These are phyloP conservation scores for Tolypocladium ovalisporum DNA, from an alignment of 2,329 filamentous ascomycete genomes.

Conservation along the genomic window DNA sequence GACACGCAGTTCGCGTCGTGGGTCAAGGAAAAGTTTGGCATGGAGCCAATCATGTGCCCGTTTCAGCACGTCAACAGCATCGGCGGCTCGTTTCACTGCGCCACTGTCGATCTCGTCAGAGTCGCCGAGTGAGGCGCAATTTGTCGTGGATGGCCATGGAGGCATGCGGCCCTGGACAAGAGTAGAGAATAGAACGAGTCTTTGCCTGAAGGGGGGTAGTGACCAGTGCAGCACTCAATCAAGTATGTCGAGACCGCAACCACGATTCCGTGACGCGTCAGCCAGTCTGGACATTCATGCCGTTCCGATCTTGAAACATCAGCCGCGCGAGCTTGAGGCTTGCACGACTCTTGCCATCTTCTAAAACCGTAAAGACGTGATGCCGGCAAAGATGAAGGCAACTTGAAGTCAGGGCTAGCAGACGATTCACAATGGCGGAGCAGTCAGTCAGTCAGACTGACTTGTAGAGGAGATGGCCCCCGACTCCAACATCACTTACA, in stretches of 20 bases:
- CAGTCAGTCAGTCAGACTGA: too few species aligned
- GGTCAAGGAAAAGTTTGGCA: background rate
- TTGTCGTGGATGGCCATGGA: background rate
- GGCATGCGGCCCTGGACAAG: background rate
- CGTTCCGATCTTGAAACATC: background rate
- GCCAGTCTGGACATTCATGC: background rate
- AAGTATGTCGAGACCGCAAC: background rate
- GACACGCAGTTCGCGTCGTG: constrained; percentile 1
- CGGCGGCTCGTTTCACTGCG: constrained; percentile 2
- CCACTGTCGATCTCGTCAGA: constrained; percentile 2
- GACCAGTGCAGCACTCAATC: background rate
- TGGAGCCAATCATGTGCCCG: constrained; percentile 2
- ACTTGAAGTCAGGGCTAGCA: background rate
- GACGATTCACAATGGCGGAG: background rate
- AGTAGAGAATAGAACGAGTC: background rate
- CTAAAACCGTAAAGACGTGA: too few species aligned
- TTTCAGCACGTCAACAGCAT: constrained; percentile 4
- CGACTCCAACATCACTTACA: background rate
- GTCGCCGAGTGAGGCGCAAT: background rate
- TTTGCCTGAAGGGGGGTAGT: background rate
- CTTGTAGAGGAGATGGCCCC: background rate
- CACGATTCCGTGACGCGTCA: background rate
- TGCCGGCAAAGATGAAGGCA: too few species aligned
- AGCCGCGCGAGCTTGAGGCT: background rate
- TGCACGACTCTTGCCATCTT: background rate